Evolutionary conservation across 176 grass and related monocot species (phyloP).

Genomic region (Oryza australiensis): DNA sequence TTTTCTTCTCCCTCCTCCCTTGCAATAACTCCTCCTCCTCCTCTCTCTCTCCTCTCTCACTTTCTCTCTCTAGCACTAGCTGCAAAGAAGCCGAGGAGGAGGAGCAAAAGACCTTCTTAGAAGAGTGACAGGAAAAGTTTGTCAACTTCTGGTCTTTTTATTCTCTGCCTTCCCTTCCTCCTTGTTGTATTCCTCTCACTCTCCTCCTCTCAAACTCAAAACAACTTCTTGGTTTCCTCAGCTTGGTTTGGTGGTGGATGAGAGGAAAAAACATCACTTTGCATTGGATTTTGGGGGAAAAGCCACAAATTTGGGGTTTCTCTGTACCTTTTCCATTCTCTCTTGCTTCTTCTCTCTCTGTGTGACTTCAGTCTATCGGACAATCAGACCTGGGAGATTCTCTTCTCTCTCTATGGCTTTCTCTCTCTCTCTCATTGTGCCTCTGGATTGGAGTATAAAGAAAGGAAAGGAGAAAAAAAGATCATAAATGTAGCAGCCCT

Average conservation of each 20-base stretch:
- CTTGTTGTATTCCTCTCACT: constrained; percentile 21
- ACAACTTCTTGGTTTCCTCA: background rate
- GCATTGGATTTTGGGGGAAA: constrained; percentile 39
- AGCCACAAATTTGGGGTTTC: constrained; percentile 52
- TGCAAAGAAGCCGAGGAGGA: constrained; percentile 23
- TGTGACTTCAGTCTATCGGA: constrained; percentile 41
- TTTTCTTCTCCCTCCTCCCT: background rate
- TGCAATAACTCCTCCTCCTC: background rate
- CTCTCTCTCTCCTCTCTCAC: background rate
- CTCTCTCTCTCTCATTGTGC: constrained; percentile 1
- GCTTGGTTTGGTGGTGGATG: constrained; percentile 28
- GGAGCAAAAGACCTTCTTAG: constrained; percentile 53
- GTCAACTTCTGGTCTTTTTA: constrained; percentile 63
- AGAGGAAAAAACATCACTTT: constrained; percentile 35
- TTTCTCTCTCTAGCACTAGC: constrained; percentile 24
- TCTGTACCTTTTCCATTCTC: constrained; percentile 26
- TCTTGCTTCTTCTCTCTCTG: background rate
- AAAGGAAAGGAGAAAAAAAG: constrained; percentile 38
- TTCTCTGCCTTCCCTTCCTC: constrained; percentile 27
- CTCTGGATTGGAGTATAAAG: constrained; percentile 49
- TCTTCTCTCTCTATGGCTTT: constrained; percentile 14
- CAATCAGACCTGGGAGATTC: constrained; percentile 55
- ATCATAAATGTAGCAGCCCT: constrained; percentile 35
- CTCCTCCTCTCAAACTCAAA: background rate
- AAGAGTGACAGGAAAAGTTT: constrained; percentile 70